Conservation (phyloP, 2,329 filamentous ascomycete species). For the Torrubiellomyces zombiae region DNA sequence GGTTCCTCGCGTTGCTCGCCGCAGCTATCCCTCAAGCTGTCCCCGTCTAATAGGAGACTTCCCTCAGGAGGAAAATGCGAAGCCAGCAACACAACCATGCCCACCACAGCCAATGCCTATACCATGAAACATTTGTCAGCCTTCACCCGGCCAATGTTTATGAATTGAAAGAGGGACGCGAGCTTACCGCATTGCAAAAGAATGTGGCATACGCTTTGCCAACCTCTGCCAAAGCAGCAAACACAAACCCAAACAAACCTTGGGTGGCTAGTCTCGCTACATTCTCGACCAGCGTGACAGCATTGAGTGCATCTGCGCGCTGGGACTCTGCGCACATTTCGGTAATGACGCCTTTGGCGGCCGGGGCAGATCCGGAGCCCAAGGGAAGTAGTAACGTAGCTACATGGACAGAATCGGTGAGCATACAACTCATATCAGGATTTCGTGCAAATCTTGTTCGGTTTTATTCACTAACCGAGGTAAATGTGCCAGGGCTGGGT, state of each 20-base stretch:
- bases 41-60: slow-evolving; percentile 17
- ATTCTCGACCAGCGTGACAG: slow-evolving; percentile 54
- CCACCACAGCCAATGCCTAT: slow-evolving; percentile 33
- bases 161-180: not conserved
- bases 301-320: slow-evolving; percentile 49
- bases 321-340: slow-evolving; percentile 48
- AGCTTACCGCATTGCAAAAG: slow-evolving; percentile 44
- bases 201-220: slow-evolving; percentile 48
- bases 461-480: slow-evolving; percentile 22
- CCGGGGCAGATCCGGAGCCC: slow-evolving; percentile 50
- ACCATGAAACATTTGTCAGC: too few species aligned
- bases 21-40: too few species aligned
- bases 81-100: slow-evolving; percentile 21
- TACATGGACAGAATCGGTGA: slow-evolving; percentile 8
- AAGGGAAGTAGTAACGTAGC: slow-evolving; percentile 49
- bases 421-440: not conserved
- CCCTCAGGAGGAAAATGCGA: slow-evolving; percentile 25
- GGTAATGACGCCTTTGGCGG: slow-evolving; percentile 57
- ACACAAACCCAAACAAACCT: slow-evolving; percentile 50
- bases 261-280: slow-evolving; percentile 46
- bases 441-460: not conserved
- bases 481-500: slow-evolving; percentile 53
- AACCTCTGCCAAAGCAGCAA: slow-evolving; percentile 42
- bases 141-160: slow-evolving; percentile 8
- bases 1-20: too few species aligned